These are phyloP conservation scores for Patellifolia procumbens DNA, from an alignment of 179 eudicot genomes.

Conservation along the genomic window DNA sequence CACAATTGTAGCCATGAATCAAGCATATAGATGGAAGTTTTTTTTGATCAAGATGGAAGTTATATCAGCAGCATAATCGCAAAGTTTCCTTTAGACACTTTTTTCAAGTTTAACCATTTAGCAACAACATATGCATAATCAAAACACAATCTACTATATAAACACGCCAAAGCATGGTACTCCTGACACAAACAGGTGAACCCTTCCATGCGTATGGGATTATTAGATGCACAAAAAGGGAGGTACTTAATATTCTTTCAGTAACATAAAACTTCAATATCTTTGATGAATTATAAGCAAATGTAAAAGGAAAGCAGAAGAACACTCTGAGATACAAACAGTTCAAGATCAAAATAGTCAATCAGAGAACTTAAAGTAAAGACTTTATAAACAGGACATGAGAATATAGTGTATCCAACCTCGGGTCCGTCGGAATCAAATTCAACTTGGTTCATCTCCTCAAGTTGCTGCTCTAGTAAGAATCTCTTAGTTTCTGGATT, in stretches of 20 bases:
- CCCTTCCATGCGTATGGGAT: too few species aligned
- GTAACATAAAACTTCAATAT: neutral
- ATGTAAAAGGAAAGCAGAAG: neutral
- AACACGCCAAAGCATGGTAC: neutral
- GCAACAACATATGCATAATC: neutral
- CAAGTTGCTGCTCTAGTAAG: slow-evolving; percentile 48
- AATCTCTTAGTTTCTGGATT: slow-evolving; percentile 49
- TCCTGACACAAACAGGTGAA: neutral
- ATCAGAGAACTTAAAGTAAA: neutral
- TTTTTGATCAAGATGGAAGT: too few species aligned
- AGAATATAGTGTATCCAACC: slow-evolving; percentile 36
- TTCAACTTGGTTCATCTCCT: slow-evolving; percentile 47
- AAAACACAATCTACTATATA: neutral
- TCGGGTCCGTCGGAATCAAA: slow-evolving; percentile 67
- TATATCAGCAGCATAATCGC: neutral
- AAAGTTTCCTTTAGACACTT: neutral
- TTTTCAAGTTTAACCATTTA: neutral
- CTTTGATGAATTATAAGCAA: neutral
- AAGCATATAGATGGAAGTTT: neutral
- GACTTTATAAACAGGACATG: neutral
- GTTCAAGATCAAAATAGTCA: neutral
- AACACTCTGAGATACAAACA: neutral
- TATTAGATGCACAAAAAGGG: too few species aligned
- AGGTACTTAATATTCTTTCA: neutral
- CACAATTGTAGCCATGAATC: neutral